Conservation (phyloP, 192 early-diverging fungal species). For the Backusella australiensis region DNA sequence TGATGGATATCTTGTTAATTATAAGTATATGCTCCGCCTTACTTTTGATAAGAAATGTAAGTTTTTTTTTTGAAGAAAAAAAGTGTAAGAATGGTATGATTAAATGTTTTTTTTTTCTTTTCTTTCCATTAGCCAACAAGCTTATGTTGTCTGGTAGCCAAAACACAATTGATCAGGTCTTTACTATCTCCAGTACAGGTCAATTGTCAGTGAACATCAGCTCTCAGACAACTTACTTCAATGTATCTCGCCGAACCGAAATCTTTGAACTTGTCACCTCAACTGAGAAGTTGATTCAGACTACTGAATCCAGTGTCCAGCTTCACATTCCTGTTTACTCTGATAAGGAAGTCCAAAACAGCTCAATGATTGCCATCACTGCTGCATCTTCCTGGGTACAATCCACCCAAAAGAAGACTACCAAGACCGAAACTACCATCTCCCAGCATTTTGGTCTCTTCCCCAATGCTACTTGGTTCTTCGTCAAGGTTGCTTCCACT, state of each 20-base stretch:
- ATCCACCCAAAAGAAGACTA: not conserved
- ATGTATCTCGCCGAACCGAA: not conserved
- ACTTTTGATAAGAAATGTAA: constrained; percentile 12
- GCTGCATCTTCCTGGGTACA: constrained; percentile 14
- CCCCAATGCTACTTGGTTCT: constrained; percentile 24
- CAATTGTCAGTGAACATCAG: constrained; percentile 3
- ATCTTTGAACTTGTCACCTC: not conserved
- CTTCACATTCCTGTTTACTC: constrained; percentile 18
- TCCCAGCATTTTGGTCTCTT: constrained; percentile 20
- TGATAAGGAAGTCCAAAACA: constrained; percentile 5
- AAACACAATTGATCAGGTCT: constrained; percentile 1
- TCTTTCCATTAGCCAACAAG: not conserved
- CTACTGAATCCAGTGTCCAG: not conserved
- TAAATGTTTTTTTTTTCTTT: not conserved
- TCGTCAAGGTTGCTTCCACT: constrained; percentile 18
- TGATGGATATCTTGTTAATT: constrained; percentile 33
- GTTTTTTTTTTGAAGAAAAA: constrained; percentile 1
- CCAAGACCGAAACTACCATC: constrained; percentile 7
- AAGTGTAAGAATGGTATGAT: not conserved
- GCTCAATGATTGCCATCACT: constrained; percentile 10
- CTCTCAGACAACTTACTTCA: constrained; percentile 9
- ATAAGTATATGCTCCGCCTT: constrained; percentile 25
- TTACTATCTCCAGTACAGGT: constrained; percentile 10
- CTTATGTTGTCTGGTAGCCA: constrained; percentile 3
- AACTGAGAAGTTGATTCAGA: not conserved